Conservation (phyloP, 371 early-diverging fungal genomes). For the Actinomucor elegans region DNA sequence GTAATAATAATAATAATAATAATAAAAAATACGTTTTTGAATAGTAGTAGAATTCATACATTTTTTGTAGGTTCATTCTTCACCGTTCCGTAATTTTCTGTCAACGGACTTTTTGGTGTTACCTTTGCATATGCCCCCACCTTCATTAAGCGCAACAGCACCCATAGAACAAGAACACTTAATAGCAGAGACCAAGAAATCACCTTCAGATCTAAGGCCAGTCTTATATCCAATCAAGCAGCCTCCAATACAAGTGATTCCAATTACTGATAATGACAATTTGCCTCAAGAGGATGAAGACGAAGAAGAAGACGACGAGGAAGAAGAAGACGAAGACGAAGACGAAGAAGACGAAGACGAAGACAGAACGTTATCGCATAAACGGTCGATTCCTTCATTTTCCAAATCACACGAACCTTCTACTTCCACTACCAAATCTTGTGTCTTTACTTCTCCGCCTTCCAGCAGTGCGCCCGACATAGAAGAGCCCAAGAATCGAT, state of each 20-base stretch:
- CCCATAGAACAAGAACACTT: not conserved
- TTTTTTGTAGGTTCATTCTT: slow-evolving; percentile 12
- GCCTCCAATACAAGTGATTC: slow-evolving; percentile 6
- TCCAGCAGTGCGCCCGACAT: slow-evolving; percentile 19
- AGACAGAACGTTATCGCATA: slow-evolving; percentile 4
- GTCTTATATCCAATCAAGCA: slow-evolving; percentile 12
- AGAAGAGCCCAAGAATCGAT: slow-evolving; percentile 8
- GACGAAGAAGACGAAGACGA: slow-evolving; percentile 9
- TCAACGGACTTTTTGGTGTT: slow-evolving; percentile 49
- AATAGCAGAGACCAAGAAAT: not conserved
- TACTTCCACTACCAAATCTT: slow-evolving; percentile 33
- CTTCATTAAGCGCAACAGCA: slow-evolving; percentile 40
- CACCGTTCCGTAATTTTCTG: slow-evolving; percentile 44
- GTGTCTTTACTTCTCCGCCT: slow-evolving; percentile 43
- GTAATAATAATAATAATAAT: no score
- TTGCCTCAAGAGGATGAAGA: slow-evolving; percentile 23
- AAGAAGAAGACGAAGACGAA: slow-evolving; percentile 10
- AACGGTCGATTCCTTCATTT: slow-evolving; percentile 39
- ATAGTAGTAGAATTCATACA: no score
- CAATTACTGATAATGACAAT: not conserved
- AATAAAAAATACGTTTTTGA: no score
- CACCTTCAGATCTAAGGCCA: slow-evolving; percentile 4
- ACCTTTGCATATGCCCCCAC: slow-evolving; percentile 53
- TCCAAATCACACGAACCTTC: slow-evolving; percentile 28
- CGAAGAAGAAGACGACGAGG: slow-evolving; percentile 20